A percentile compares a stretch with the other conserved stretches of the same genome.
phyloP scores from a whole-genome alignment of 345 rosid species.

The Eucalyptus pauciflora region DNA sequence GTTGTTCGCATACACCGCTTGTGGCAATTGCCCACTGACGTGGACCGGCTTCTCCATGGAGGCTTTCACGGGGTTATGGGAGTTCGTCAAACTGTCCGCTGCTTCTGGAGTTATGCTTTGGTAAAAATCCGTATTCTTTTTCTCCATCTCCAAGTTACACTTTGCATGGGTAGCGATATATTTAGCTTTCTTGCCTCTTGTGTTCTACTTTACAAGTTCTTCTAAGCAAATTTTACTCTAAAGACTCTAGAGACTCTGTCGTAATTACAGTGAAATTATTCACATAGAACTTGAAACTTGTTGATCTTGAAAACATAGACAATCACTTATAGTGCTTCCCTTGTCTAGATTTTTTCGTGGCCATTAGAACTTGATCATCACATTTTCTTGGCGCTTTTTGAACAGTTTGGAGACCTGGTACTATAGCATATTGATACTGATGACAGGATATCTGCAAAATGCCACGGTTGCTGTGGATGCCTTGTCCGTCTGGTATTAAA shows the following conservation, averaged over 20 bases:
- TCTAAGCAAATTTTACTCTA: not conserved
- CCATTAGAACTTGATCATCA: not conserved
- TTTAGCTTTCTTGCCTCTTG: too few relatives aligned
- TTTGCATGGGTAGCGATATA: too few relatives aligned
- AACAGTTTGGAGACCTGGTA: slow-evolving; percentile 38
- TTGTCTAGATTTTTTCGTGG: not conserved
- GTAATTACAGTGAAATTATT: not conserved
- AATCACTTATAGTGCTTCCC: not conserved
- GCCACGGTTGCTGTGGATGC: slow-evolving; percentile 32
- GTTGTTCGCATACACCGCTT: too few relatives aligned
- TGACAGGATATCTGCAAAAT: slow-evolving; percentile 17
- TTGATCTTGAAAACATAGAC: not conserved
- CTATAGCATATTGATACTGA: slow-evolving; percentile 21
- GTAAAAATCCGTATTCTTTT: too few relatives aligned
- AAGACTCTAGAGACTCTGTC: not conserved
- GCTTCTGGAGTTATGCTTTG: too few relatives aligned
- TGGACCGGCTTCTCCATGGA: too few relatives aligned
- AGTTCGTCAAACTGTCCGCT: too few relatives aligned
- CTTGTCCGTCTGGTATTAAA: slow-evolving; percentile 8
- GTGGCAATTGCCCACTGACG: too few relatives aligned
- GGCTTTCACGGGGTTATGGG: too few relatives aligned
- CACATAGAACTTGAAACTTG: not conserved
- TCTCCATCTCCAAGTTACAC: too few relatives aligned
- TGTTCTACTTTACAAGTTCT: not conserved
- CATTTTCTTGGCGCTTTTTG: not conserved